phyloP scores from a whole-genome alignment of 805 yeast species.

The Candida bentonensis region DNA sequence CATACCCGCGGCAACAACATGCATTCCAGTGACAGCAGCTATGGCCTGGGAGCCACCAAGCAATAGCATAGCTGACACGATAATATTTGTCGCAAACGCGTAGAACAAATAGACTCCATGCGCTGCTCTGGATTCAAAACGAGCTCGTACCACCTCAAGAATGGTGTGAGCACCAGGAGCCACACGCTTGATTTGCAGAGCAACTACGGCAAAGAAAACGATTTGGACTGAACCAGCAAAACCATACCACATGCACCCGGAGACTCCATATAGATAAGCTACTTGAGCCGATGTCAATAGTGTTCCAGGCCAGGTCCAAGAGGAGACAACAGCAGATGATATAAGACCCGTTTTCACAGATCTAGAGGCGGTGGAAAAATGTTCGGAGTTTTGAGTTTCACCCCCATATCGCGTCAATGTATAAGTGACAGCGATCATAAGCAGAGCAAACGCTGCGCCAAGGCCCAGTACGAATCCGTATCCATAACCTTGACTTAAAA shows the following conservation, averaged over 20 bases:
- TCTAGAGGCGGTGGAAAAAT: constrained; percentile 33
- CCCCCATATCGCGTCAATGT: no score
- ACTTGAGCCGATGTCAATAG: constrained; percentile 20
- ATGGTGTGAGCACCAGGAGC: constrained; percentile 21
- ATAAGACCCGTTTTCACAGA: constrained; percentile 30
- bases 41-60: no score
- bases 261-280: constrained; percentile 20
- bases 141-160: constrained; percentile 23
- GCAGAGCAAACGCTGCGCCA: constrained; percentile 31
- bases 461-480: constrained; percentile 28
- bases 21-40: constrained; percentile 29
- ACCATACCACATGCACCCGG: constrained; percentile 20
- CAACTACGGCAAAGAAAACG: constrained; percentile 11
- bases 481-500: constrained; percentile 27
- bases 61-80: no score
- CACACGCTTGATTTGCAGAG: constrained; percentile 14
- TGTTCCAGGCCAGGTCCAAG: constrained; percentile 26
- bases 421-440: constrained; percentile 28
- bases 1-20: constrained; percentile 31
- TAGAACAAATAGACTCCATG: constrained; percentile 26
- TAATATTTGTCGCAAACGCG: no score
- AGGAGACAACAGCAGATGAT: constrained; percentile 29
- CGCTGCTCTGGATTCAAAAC: constrained; percentile 25
- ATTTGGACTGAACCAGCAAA: constrained; percentile 14
- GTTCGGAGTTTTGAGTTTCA: constrained; percentile 30